A percentile compares a stretch with the other conserved stretches of the same genome.
Evolutionary conservation across 352 stramenopile species (phyloP).

Genomic region (Thraustochytrium sp.): DNA sequence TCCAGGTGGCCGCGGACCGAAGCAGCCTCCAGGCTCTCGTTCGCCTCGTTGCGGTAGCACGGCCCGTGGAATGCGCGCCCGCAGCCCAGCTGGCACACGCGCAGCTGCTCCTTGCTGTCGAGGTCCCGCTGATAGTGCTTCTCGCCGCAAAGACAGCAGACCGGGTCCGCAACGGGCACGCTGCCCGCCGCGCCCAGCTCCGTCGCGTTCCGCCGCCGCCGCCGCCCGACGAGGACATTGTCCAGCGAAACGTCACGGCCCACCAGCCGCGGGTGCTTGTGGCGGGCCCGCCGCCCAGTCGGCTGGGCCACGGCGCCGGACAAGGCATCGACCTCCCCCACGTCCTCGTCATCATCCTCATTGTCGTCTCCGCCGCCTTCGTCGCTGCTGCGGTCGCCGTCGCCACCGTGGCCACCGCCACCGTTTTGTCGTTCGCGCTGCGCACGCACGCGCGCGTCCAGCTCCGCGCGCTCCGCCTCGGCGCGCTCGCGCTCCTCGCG

Average conservation of each 20-base stretch:
- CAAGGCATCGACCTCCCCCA: background rate
- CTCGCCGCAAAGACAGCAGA: constrained; percentile 9
- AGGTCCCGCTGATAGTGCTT: background rate
- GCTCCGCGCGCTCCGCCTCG: background rate
- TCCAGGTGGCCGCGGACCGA: background rate
- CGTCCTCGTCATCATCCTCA: background rate
- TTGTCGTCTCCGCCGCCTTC: background rate
- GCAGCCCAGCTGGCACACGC: background rate
- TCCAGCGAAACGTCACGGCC: background rate
- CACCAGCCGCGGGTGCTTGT: background rate
- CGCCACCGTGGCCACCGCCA: background rate
- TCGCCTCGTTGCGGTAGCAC: background rate
- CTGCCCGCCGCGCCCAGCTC: background rate
- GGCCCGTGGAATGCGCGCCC: background rate
- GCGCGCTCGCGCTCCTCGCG: background rate
- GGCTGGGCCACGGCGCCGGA: background rate
- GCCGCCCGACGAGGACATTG: background rate
- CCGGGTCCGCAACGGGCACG: background rate
- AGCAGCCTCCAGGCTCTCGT: background rate
- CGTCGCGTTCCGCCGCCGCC: background rate
- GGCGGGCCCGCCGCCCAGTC: background rate
- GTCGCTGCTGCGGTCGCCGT: background rate
- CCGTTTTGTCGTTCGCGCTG: too few relatives aligned
- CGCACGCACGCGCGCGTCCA: background rate
- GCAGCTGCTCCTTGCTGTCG: background rate